These are phyloP conservation scores for Lanmaoa rubissima DNA, from an alignment of 768 basidiomycete genomes.

Conservation along the genomic window DNA sequence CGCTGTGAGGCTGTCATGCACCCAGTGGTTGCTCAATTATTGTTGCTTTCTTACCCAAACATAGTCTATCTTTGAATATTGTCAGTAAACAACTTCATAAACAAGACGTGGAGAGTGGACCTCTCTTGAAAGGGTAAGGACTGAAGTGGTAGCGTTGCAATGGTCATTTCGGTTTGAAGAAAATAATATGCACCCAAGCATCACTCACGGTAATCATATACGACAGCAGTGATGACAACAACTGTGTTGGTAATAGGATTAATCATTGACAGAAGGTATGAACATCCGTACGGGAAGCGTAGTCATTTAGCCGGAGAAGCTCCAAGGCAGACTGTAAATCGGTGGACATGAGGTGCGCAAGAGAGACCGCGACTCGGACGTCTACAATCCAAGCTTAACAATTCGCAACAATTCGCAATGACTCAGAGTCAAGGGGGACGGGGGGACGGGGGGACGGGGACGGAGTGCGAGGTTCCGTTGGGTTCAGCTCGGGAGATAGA, in stretches of 20 bases:
- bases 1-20: neutral
- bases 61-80: slow-evolving; percentile 3
- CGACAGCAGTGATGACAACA: neutral
- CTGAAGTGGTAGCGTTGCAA: neutral
- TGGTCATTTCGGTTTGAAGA: neutral
- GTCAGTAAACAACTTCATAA: neutral
- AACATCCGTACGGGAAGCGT: neutral
- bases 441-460: no score
- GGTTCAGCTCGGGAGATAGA: no score
- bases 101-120: neutral
- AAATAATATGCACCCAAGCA: no score
- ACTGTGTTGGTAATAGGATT: neutral
- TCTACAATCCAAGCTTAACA: no score
- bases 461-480: no score
- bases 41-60: slow-evolving; percentile 8
- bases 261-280: neutral
- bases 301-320: neutral
- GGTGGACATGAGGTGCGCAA: neutral
- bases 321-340: neutral
- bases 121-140: slow-evolving; percentile 3
- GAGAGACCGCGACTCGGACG: no score
- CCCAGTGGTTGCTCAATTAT: neutral
- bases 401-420: no score
- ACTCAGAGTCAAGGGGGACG: no score
- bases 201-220: slow-evolving; percentile 12